Evolutionary conservation across 768 basidiomycete genomes (phyloP), one percentile per base, ranked within the genome.

Genomic region (Phallus indusiatus): DNA sequence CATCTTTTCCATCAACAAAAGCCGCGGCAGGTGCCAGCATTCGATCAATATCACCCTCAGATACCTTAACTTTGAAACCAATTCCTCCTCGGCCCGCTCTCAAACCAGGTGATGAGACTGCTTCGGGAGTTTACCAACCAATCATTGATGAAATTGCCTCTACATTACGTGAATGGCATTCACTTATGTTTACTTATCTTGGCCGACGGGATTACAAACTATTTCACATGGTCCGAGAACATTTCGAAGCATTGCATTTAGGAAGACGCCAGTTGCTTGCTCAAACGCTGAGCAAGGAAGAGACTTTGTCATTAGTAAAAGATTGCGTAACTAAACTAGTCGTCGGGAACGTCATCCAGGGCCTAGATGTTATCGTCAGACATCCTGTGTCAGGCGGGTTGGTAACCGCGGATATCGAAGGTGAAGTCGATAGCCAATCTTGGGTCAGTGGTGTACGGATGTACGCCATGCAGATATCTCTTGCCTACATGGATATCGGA

Each of bases 131-230:
- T 20, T 74, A 71, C 1, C 94, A 96, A 67, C 95, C 95, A 10
- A 86, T 98, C 67, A 84, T 98, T 54, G 95, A 98, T 72, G 95
- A 98, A 75, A 95, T 98, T 64, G 91, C 95, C 0, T 95, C 92
- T 8, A 94, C 95, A 0, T 74, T 98, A 48, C 84, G 95, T 42
- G 95, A 98, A 81, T 98, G 94, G 94, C 88, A 95, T 67, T 81
- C 82, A 36, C 76, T 93, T 54, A 87, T 97, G 80, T 94, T 92
- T 67, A 86, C 86, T 62, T 94, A 96, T 70, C 85, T 98, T 47
- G 86, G 88, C 9, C 79, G 84, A 49, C 82, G 94, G 56, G 90
- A 97, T 66, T 98, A 98, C 74, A 81, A 81, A 47, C 81, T 94
- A 18, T 98, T 98, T 72, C 82, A 86, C 61, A 76, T 82, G 8